Evolutionary conservation across 169 alveolate genomes (phyloP), one percentile per base, ranked within the genome.

Genomic region (Plasmodium sp.): DNA sequence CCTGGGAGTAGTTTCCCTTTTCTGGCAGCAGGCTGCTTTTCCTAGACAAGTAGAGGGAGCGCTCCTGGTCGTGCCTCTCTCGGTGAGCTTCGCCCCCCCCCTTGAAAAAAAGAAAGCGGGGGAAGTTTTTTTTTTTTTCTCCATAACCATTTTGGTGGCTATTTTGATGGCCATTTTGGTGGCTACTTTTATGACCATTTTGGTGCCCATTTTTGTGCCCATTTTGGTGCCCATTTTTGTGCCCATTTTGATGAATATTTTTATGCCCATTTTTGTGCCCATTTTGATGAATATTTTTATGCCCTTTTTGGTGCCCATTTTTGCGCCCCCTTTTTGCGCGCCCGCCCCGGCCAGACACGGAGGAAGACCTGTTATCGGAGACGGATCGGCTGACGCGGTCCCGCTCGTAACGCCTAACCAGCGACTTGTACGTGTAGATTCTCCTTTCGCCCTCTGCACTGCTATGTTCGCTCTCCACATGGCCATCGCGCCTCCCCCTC

Each of bases 391-490:
- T 79, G 6, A 80, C 41, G 34, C 82, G 83, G 4, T 22, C 71
- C 39, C 82, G 27, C 81, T 80, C 94, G 71, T 88, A 88, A n/a
- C 18, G 67, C 27, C 80, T 88, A 41, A 88, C 94, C 5, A 88
- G 33, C 22, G 94, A 88, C 18, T 88, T 88, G 75, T 88, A 88
- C 2, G 84, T 56, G 34, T 88, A 88, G 4, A 88, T 80, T 80
- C 80, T 88, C 51, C 34, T 88, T 4, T 54, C 94, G 2, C 72
- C 16, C 5, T 88, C 75, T 6, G n/a, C 43, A 48, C 4, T 39
- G 43, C 18, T 10, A 43, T 62, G 9, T 80, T 41, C 43, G 22
- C 10, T 48, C 22, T 54, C 58, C 22, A 3, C 62, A 16, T 48
- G 72, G 18, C 12, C 10, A 48, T 9, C 16, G 22, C 36, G 4